Evolutionary conservation across 2,329 filamentous ascomycete genomes (phyloP), one percentile per base, ranked within the genome.

Genomic region (Achaetomium macrosporum): DNA sequence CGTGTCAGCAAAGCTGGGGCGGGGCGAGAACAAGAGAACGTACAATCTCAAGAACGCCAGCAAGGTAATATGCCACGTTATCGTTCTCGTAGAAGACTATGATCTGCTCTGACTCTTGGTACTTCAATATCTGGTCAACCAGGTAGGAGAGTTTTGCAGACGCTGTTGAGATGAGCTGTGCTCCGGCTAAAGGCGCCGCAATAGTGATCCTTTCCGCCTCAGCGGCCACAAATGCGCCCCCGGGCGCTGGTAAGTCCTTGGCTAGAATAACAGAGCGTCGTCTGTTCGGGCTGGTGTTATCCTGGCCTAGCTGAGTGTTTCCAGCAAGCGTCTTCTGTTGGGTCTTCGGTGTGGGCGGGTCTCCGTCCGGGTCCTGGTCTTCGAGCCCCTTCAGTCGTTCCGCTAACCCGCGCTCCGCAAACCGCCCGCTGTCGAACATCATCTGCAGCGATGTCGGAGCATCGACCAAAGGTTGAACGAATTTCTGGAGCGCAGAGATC

Each of bases 11-110:
- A 19, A 45, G 29, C 3, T 17, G 11, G 8, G 13, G 2, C 12
- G 1, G 16, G 15, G 31, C 9, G 13, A 39, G 25, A 37, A n/a
- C n/a, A n/a, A 19, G n/a, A 15, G 3, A 5, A 69, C 76, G 63
- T 61, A 78, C 76, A 31, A 92, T 76, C 59, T 96, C 91, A 0
- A 97, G 76, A 30, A 86, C 83, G 64, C 90, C 84, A 0, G 89
- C 87, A 37, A 96, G 79, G 70, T 95, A 96, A 68, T 82, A 95
- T 1, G 90, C 91, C 2, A 87, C 78, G 61, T 95, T 92, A 55
- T 93, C 87, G 31, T 87, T 86, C 56, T 95, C 90, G 66, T 96
- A 96, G 67, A 97, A 97, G 10, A 96, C 79, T 48, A 96, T 82
- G 3, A 95, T 93, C 68, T 96, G 95, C 63, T 96, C 90, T 0